phyloP scores from a whole-genome alignment of 306 rosid genomes.

The Ziziphus jujuba region DNA sequence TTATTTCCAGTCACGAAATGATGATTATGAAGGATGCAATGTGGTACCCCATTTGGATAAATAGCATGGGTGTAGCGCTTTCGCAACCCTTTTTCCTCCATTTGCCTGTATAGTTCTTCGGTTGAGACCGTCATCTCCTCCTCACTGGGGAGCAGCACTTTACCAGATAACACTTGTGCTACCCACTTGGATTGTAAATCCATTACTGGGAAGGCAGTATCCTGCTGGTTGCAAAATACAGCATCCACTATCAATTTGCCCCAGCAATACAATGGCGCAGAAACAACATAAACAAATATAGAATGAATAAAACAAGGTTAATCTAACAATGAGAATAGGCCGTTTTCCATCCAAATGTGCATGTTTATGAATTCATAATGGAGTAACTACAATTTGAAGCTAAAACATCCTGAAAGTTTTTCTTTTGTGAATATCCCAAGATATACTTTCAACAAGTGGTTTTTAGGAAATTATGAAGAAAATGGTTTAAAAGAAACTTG shows the following conservation, averaged over 20 bases:
- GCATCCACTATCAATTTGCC: not conserved
- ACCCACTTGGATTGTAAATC: conserved; percentile 20
- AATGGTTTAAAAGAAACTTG: not conserved
- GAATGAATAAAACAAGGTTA: too few species aligned
- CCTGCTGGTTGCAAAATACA: not conserved
- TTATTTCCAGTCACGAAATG: too few species aligned
- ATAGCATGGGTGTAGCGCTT: conserved; percentile 1
- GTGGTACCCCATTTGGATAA: not conserved
- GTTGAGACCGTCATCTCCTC: conserved; percentile 14
- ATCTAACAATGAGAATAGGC: too few species aligned
- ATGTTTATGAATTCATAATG: too few species aligned
- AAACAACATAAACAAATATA: too few species aligned
- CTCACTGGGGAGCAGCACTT: not conserved
- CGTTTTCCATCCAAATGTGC: too few species aligned
- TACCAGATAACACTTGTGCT: conserved; percentile 11
- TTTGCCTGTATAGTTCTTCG: not conserved
- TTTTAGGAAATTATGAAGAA: not conserved
- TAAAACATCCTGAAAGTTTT: too few species aligned
- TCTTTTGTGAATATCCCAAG: too few species aligned
- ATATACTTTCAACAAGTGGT: too few species aligned
- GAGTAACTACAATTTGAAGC: too few species aligned
- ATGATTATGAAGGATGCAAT: too few species aligned
- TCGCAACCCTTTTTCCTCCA: conserved; percentile 10
- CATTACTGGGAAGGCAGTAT: not conserved
- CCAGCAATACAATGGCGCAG: too few species aligned